Percentiles rank a stretch among this genome's conserved stretches.
Evolutionary conservation across 768 basidiomycete genomes (phyloP).

Genomic region (Boletellus emodensis): DNA sequence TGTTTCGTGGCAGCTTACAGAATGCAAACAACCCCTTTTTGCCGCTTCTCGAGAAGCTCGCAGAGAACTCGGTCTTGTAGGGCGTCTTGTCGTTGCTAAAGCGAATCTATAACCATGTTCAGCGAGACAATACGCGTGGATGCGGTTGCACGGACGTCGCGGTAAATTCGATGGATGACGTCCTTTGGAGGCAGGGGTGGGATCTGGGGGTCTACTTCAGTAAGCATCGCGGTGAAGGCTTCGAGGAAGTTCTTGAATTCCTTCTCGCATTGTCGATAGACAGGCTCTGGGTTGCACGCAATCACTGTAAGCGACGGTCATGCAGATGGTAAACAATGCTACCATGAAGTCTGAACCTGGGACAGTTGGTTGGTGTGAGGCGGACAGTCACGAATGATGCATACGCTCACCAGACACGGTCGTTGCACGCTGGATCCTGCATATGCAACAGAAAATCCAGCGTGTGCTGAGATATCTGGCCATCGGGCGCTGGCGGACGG

Average conservation of each 20-base stretch:
- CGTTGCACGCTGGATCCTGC: slow-evolving; percentile 73
- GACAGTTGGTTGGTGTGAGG: neutral
- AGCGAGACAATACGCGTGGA: slow-evolving; percentile 2
- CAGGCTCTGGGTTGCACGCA: slow-evolving; percentile 18
- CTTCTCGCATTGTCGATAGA: slow-evolving; percentile 58
- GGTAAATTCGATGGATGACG: slow-evolving; percentile 87
- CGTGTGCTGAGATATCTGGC: slow-evolving; percentile 82
- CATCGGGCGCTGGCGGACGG: slow-evolving; percentile 61
- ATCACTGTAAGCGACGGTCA: neutral
- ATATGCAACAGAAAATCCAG: slow-evolving; percentile 72
- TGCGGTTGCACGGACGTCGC: slow-evolving; percentile 52
- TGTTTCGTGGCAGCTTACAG: slow-evolving; percentile 48
- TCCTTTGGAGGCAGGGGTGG: slow-evolving; percentile 90
- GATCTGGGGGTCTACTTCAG: slow-evolving; percentile 75
- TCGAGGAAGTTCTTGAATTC: slow-evolving; percentile 89
- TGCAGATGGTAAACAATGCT: neutral
- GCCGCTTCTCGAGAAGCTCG: slow-evolving; percentile 84
- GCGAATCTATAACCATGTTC: slow-evolving; percentile 49
- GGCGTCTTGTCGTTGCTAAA: slow-evolving; percentile 96
- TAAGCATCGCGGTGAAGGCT: slow-evolving; percentile 59
- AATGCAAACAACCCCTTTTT: slow-evolving; percentile 86
- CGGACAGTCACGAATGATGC: neutral
- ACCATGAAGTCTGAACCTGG: slow-evolving; percentile 87
- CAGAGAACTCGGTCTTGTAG: slow-evolving; percentile 80
- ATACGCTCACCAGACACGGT: slow-evolving; percentile 67